These are phyloP conservation scores for Penicillium odoratum DNA, from an alignment of 495 filamentous ascomycete genomes.

Conservation along the genomic window DNA sequence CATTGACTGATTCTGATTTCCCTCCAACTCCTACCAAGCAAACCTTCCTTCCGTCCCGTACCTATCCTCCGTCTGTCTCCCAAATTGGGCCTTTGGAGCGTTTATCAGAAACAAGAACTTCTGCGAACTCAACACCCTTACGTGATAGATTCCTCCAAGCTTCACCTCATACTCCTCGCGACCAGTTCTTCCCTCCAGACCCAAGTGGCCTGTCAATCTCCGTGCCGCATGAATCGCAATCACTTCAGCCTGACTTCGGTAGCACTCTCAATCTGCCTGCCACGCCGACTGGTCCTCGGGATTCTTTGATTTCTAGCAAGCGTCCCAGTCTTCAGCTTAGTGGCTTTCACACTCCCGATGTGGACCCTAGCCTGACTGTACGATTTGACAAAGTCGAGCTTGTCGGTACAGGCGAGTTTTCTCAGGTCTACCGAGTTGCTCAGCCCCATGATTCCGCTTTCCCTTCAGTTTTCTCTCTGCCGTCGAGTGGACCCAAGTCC, in stretches of 20 bases:
- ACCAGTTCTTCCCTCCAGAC: conserved; percentile 73
- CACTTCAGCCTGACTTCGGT: conserved; percentile 41
- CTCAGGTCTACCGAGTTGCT: conserved; percentile 81
- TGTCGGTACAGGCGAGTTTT: conserved; percentile 88
- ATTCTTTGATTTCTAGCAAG: conserved; percentile 53
- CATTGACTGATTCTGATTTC: conserved; percentile 67
- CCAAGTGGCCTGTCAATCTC: conserved; percentile 80
- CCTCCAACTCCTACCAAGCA: conserved; percentile 94
- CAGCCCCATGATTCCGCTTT: conserved; percentile 43
- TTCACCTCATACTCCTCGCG: conserved; percentile 79
- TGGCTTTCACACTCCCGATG: conserved; percentile 58
- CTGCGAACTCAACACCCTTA: conserved; percentile 33
- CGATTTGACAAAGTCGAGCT: conserved; percentile 76
- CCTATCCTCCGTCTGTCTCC: conserved; percentile 41
- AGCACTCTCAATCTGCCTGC: conserved; percentile 59
- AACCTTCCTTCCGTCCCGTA: conserved; percentile 46
- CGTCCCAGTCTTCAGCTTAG: conserved; percentile 55
- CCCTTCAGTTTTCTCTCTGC: conserved; percentile 46
- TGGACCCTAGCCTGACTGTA: conserved; percentile 65
- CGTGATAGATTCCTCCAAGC: conserved; percentile 46
- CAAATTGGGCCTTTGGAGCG: conserved; percentile 44
- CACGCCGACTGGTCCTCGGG: conserved; percentile 74
- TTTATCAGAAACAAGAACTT: conserved; percentile 34
- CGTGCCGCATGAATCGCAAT: conserved; percentile 49
- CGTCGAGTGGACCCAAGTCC: conserved; percentile 37